Evolutionary conservation across 306 rosid genomes (phyloP), one percentile per base, ranked within the genome.

Genomic region (Dryas drummondii): DNA sequence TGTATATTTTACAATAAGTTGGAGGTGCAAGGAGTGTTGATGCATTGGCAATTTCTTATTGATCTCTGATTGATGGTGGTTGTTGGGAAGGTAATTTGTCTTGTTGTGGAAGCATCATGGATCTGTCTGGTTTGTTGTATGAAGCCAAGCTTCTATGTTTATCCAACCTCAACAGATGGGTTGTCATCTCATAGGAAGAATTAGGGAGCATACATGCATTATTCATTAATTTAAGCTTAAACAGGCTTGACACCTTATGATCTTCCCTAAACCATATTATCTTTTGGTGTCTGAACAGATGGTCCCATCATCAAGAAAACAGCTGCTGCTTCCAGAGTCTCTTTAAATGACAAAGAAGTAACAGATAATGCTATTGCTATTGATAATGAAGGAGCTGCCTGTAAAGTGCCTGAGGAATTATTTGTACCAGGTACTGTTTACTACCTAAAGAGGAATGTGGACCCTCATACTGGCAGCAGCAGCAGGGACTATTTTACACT

Each of bases 391-490:
- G 94, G 66, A 65, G 68, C 85, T 76, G 42, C 72, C 73, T 71
- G 75, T 70, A 53, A 72, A 37, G 83, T 77, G 66, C 60, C 86
- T 2, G 92, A 87, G 78, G 98, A 94, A 85, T 87, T 94, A 68
- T 90, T 90, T 57, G 84, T 92, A 64, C 97, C 97, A 8, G 97
- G 99, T 62, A 75, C 88, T 37, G 88, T 92, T 60, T 92, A 90
- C 87, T 88, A 77, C 86, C 83, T 94, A 57, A 89, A 84, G 87
- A 90, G 97, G 82, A 87, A 92, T 72, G 45, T 6, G 80, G 87
- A 78, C 65, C 60, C 86, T 47, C 77, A 73, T 53, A 65, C 58
- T 16, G 79, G 77, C 44, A 60, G 49, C 68, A 16, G 11, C 7
- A 70, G 73, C 45, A 71, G 77, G 56, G 87, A 83, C 59, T 84